Evolutionary conservation across 441 rosid species (phyloP), one percentile per base, ranked within the genome.

Genomic region (Adansonia madagascariensis): DNA sequence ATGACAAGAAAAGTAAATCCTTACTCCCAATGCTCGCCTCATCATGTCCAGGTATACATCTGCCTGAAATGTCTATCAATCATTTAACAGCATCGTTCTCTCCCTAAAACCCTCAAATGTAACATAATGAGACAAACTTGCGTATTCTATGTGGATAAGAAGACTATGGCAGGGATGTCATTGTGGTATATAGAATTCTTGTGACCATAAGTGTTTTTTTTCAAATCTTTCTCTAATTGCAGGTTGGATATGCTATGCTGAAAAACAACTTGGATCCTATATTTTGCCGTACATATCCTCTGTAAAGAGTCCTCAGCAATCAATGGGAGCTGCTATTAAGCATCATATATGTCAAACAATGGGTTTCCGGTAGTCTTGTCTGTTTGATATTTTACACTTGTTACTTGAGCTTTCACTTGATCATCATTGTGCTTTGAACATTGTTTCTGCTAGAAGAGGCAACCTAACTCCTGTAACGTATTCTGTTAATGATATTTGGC

Each of bases 191-290:
- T n/a, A 9, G 8, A 3, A 15, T 27, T 31, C 62, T 52, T 53
- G 20, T 24, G 24, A 18, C 46, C 12, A 65, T 53, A 70, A 50
- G 43, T 31, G 6, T 35, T 46, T 52, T 12, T 49, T 46, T 62
- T 53, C 62, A 60, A 1, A 10, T 82, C 53, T 77, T 56, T 82
- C 17, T 77, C 17, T 75, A 43, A 75, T 84, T 71, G 52, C 88
- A 93, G 98, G 97, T 83, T 95, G 99, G 99, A 87, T 93, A 63
- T 95, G 99, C 85, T 93, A 93, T 82, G 99, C 97, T 75, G 99
- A 95, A 78, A 95, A 95, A 75, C 88, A 87, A 85, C 90, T 88
- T 79, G 99, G 97, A 64, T 92, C 97, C 2, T 91, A 82, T 82
- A 82, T 95, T 83, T 86, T 95, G 61, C 99, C 98, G 4, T 86